Percentiles rank a stretch among this genome's conserved stretches.
Evolutionary conservation across 805 yeast genomes (phyloP).

Genomic region (Hyphopichia homilentoma): DNA sequence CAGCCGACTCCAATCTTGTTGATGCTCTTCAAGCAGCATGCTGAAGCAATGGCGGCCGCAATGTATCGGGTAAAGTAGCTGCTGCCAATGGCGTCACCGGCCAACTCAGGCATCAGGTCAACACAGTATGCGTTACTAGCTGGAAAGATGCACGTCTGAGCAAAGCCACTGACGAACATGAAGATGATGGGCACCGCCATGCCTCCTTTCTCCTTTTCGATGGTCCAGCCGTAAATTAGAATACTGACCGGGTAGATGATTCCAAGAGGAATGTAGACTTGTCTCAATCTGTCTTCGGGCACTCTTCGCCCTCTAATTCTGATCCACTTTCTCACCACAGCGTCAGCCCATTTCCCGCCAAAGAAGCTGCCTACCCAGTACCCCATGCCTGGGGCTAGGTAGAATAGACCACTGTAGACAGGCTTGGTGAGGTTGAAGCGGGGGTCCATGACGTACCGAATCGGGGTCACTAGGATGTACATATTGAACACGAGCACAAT

Average conservation of each 20-base stretch:
- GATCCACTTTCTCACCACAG: slow-evolving; percentile 41
- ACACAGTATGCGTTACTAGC: slow-evolving; percentile 55
- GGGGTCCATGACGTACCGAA: slow-evolving; percentile 53
- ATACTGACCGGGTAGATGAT: slow-evolving; percentile 43
- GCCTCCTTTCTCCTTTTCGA: slow-evolving; percentile 49
- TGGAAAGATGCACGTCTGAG: slow-evolving; percentile 51
- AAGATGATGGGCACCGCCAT: slow-evolving; percentile 50
- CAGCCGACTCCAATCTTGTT: slow-evolving; percentile 53
- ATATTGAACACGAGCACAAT: slow-evolving; percentile 43
- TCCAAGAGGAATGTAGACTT: slow-evolving; percentile 37
- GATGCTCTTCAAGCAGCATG: slow-evolving; percentile 44
- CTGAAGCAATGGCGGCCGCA: slow-evolving; percentile 51
- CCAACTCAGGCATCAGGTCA: slow-evolving; percentile 52
- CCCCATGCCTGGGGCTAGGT: slow-evolving; percentile 57
- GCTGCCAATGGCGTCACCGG: slow-evolving; percentile 54
- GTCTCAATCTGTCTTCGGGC: slow-evolving; percentile 50
- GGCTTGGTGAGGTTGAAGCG: slow-evolving; percentile 48
- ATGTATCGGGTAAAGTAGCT: slow-evolving; percentile 49
- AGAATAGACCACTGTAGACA: slow-evolving; percentile 48
- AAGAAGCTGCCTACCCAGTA: slow-evolving; percentile 45
- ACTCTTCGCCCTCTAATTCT: slow-evolving; percentile 40
- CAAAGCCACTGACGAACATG: slow-evolving; percentile 46
- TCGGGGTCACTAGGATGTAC: slow-evolving; percentile 53
- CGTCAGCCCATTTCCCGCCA: slow-evolving; percentile 55
- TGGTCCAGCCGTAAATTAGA: slow-evolving; percentile 52